Base-by-base conservation (phyloP, 257 asterid genomes). In the Gentiana dahurica region DNA sequence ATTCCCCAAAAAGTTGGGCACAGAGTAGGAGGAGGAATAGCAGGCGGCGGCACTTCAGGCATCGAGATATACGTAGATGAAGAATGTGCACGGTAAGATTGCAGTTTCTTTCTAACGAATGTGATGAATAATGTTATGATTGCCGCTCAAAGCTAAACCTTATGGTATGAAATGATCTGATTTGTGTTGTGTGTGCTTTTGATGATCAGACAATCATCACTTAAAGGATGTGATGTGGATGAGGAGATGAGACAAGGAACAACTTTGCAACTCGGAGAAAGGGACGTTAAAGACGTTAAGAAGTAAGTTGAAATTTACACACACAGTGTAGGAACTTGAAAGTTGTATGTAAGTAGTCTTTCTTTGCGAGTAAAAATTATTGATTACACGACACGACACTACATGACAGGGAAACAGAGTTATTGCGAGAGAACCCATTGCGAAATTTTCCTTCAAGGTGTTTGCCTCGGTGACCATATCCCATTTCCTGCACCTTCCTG, bases 41-140 rank as follows among this genome's bases (percentile, higher is more conserved):
- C 87, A 65, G 63, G 83, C 59, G 59, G 83, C 51, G 71, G 87
- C 33, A 45, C 62, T 55, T 82, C 96, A 39, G 54, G 84, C 75
- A 75, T 90, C 49, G 95, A 87, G 79, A 81, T 90, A 65, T 90
- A 79, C 45, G 94, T 90, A 61, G 96, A 90, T 35, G 92, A 90
- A 55, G 87, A 79, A 59, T 71, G 82, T 58, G 41, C 71, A 7
- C 71, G 69, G 97, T 86, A 76, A 81, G 89, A 55, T 60, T 37
- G 36, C 33, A 34, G 6, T 8, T 52, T 36, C 49, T 45, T 24
- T 54, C 49, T 34, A 43, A 60, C 33, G 7, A 8, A 51, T 24
- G 48, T 33, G 13, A 45, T 13, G 8, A 37, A 4, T 41, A 41
- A 4, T 41, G 24, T 24, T 24, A 24, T 24, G 24, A 24, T 24